Evolutionary conservation across 2,329 filamentous ascomycete species (phyloP).

Genomic region (Xylogone sp.): DNA sequence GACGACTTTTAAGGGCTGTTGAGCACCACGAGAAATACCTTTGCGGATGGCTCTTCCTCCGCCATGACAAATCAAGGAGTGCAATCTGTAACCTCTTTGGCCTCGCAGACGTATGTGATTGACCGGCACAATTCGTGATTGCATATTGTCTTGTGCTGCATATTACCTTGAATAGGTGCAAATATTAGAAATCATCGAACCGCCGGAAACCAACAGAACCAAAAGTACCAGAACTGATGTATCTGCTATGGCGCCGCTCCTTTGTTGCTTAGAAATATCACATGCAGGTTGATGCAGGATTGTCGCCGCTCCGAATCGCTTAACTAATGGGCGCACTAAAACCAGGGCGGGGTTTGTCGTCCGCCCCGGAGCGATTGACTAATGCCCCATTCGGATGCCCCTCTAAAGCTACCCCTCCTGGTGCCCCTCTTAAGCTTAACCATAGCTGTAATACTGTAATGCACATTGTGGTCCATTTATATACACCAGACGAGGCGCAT

Average conservation of each 20-base stretch:
- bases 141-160: neutral
- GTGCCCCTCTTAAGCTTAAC: neutral
- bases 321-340: neutral
- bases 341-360: neutral
- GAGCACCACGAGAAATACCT: conserved; percentile 1
- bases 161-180: neutral
- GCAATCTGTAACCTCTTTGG: neutral
- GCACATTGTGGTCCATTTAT: neutral
- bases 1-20: conserved; percentile 9
- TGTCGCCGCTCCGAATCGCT: neutral
- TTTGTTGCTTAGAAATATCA: neutral
- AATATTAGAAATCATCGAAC: neutral
- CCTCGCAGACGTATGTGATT: neutral
- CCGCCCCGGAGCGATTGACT: neutral
- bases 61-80: neutral
- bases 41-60: neutral
- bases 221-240: neutral
- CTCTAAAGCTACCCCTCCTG: no score
- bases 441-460: no score
- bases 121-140: neutral
- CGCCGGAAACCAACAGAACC: neutral
- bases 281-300: neutral
- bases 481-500: neutral
- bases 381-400: neutral
- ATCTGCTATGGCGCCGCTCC: neutral